Base-by-base conservation (phyloP, 2,329 filamentous ascomycete genomes). In the Neofusicoccum laricinum region DNA sequence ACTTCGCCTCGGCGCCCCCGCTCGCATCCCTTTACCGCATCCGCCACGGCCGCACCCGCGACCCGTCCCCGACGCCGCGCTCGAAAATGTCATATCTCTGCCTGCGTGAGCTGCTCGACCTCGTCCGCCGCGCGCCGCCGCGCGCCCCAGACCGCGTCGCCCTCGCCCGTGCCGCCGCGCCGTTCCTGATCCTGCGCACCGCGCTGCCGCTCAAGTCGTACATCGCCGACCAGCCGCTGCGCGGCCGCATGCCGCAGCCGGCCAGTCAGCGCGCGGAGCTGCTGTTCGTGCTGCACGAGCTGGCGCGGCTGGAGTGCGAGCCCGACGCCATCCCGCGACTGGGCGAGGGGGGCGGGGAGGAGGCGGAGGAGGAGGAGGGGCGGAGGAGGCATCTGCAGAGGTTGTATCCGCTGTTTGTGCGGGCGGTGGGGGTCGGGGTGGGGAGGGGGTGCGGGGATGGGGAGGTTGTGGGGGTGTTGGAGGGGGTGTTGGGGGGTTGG, bases 201-300 rank as follows among this genome's bases (percentile, higher is more conserved):
- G 92, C 91, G 0, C 81, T 97, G 15, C 88, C 91, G 0, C 79
- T 98, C n/a, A 88, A 92, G 64, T 84, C 89, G 0, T 98, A 96
- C 73, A 88, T 96, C 50, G 91, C 93, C 3, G 95, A 99, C 75
- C 94, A 97, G 73, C 93, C 94, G 0, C 81, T 99, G 19, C 85
- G 95, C 14, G 93, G 95, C 0, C 85, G 88, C 57, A 95, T 96
- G 88, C 95, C 95, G 4, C 91, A 95, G 74, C 94, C 94, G 0
- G 81, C 92, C 4, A 89, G 87, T 8, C 91, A 97, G 72, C 85
- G 91, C 48, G 88, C 86, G 67, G 95, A 97, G 73, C 79, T 99
- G 11, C 74, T 90, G 4, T 90, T 91, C 71, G 83, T 93, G 25
- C 80, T 98, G 17, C 78, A 80, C 55, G 81, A 86, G 50, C 80